These are phyloP conservation scores for Cyclanthera cordifolia DNA, from an alignment of 306 rosid genomes.

Conservation along the genomic window DNA sequence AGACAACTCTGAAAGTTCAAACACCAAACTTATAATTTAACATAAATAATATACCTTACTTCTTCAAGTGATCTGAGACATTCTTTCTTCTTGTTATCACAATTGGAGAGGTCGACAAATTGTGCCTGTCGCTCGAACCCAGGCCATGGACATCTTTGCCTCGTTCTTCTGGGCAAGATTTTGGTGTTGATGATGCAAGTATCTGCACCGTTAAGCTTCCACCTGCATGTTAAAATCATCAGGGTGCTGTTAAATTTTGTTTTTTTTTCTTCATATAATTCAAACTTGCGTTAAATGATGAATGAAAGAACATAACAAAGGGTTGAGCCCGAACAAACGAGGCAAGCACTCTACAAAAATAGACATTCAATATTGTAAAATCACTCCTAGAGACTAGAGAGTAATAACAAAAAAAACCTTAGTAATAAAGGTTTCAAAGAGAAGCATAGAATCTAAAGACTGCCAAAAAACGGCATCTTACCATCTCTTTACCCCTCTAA, in stretches of 20 bases:
- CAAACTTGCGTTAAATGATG: too few species aligned
- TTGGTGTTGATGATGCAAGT: slow-evolving; percentile 25
- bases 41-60: slow-evolving; percentile 13
- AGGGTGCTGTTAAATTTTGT: not conserved
- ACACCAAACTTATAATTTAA: not conserved
- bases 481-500: too few species aligned
- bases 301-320: too few species aligned
- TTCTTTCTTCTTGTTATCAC: slow-evolving; percentile 25
- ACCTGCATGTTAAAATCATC: slow-evolving; percentile 19
- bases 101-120: slow-evolving; percentile 30
- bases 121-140: slow-evolving; percentile 21
- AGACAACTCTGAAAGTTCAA: not conserved
- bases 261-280: too few species aligned
- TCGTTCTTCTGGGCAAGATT: slow-evolving; percentile 20
- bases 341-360: too few species aligned
- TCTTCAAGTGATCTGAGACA: slow-evolving; percentile 25
- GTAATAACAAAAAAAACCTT: too few species aligned
- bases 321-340: too few species aligned
- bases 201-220: slow-evolving; percentile 68
- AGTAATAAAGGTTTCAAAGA: too few species aligned
- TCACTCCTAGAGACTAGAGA: too few species aligned
- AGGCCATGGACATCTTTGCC: slow-evolving; percentile 22
- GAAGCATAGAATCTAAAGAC: too few species aligned
- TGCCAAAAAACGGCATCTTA: too few species aligned
- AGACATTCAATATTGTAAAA: too few species aligned